Conservation (phyloP, 768 basidiomycete species). For the Tulasnella sp. region DNA sequence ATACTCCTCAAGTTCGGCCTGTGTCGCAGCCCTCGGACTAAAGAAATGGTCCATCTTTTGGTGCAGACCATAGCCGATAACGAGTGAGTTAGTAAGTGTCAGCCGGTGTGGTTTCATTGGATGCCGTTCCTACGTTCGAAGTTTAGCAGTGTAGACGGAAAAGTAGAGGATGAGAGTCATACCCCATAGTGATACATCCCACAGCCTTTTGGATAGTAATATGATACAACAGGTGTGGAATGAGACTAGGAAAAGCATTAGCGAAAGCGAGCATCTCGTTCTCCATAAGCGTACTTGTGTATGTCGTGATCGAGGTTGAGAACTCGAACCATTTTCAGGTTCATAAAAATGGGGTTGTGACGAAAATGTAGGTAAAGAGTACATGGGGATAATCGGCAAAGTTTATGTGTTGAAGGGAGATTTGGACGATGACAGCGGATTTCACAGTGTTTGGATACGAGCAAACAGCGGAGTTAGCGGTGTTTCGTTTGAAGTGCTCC, state of each 20-base stretch:
- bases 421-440: not conserved
- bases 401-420: not conserved
- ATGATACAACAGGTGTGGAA: slow-evolving; percentile 84
- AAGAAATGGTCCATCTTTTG: slow-evolving; percentile 90
- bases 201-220: slow-evolving; percentile 89
- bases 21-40: slow-evolving; percentile 77
- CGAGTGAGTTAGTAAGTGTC: slow-evolving; percentile 91
- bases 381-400: not conserved
- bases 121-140: slow-evolving; percentile 66
- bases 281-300: not conserved
- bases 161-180: slow-evolving; percentile 21
- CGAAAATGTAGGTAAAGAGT: slow-evolving; percentile 45
- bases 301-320: slow-evolving; percentile 38
- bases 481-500: not conserved
- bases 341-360: slow-evolving; percentile 65
- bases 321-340: slow-evolving; percentile 54
- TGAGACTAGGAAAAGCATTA: slow-evolving; percentile 39
- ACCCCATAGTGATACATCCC: slow-evolving; percentile 97
- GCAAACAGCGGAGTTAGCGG: not conserved
- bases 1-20: slow-evolving; percentile 79
- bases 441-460: not conserved
- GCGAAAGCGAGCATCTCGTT: not conserved
- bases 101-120: slow-evolving; percentile 98
- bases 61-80: slow-evolving; percentile 92
- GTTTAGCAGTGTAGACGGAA: slow-evolving; percentile 2